Evolutionary conservation across 2,329 filamentous ascomycete genomes (phyloP), one percentile per base, ranked within the genome.

Genomic region (Sclerotiophoma versabilis): DNA sequence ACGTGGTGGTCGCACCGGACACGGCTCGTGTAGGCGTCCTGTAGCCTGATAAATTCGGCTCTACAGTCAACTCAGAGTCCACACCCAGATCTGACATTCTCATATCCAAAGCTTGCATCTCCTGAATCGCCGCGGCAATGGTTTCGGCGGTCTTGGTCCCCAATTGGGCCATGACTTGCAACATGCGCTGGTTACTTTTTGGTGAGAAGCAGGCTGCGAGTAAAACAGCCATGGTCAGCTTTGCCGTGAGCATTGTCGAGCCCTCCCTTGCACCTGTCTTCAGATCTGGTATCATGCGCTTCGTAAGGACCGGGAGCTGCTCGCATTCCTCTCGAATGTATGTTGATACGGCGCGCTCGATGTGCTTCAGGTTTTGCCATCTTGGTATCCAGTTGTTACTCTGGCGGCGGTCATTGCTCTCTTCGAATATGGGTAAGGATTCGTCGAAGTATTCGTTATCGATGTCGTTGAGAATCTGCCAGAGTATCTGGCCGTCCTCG

Each of bases 341-440:
- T 22, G 77, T 75, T 22, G 77, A 77, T 48, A 81, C 74, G 60
- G 77, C 71, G 33, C 78, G 77, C 63, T 81, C 78, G 59, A 82
- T 75, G 58, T 80, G 76, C 66, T 82, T 82, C 53, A 82, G 65
- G 59, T 82, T 82, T 73, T 82, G 80, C 80, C 80, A 81, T 74
- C 77, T 73, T 39, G 78, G 75, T 43, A 81, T 81, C 80, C 80
- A 82, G 57, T 80, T 79, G 59, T 78, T 76, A 6, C 70, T 70
- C n/a, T 74, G 66, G 39, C 73, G 75, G 42, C 76, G 72, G 11
- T 56, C 53, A 53, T 77, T 70, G 43, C 70, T 70, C 53, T 81
- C 79, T 60, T 74, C 71, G 57, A 73, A 70, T 48, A 73, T 74
- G 17, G 80, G 80, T 10, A 82, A 76, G n/a, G 68, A 68, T 46